These are phyloP conservation scores for Cladosporium sp. DNA, from an alignment of 2,329 filamentous ascomycete genomes.

Conservation along the genomic window DNA sequence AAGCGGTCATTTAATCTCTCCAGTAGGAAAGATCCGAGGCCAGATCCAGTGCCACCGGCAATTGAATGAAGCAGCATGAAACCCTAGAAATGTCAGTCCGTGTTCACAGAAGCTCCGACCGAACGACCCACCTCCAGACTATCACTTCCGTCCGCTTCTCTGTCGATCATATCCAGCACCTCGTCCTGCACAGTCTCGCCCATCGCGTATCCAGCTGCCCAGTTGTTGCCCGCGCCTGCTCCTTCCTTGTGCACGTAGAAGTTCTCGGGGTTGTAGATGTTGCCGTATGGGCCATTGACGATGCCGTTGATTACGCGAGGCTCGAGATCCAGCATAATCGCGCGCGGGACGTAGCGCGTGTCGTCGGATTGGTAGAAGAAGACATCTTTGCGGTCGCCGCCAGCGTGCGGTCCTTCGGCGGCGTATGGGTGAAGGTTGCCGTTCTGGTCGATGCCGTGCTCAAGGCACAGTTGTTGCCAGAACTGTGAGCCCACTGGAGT, in stretches of 20 bases:
- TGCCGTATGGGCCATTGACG: constrained; percentile 88
- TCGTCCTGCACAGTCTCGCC: constrained; percentile 92
- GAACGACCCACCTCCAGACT: constrained; percentile 68
- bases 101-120: background rate
- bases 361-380: constrained; percentile 99
- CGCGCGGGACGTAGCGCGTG: constrained; percentile 93
- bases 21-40: constrained; percentile 89
- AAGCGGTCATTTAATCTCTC: constrained; percentile 96
- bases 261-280: constrained; percentile 99
- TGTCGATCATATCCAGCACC: constrained; percentile 98
- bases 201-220: constrained; percentile 92
- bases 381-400: constrained; percentile 95
- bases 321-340: constrained; percentile 92
- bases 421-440: constrained; percentile 97
- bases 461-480: constrained; percentile 97
- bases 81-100: constrained; percentile 42
- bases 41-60: constrained; percentile 91
- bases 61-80: constrained; percentile 99
- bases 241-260: constrained; percentile 96
- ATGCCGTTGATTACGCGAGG: constrained; percentile 90
- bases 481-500: constrained; percentile 85
- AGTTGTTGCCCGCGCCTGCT: constrained; percentile 93
- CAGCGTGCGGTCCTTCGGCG: constrained; percentile 60
- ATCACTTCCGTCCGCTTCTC: constrained; percentile 95
- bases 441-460: constrained; percentile 96